phyloP scores from a whole-genome alignment of 768 basidiomycete species.

The Tylopilus balloui region DNA sequence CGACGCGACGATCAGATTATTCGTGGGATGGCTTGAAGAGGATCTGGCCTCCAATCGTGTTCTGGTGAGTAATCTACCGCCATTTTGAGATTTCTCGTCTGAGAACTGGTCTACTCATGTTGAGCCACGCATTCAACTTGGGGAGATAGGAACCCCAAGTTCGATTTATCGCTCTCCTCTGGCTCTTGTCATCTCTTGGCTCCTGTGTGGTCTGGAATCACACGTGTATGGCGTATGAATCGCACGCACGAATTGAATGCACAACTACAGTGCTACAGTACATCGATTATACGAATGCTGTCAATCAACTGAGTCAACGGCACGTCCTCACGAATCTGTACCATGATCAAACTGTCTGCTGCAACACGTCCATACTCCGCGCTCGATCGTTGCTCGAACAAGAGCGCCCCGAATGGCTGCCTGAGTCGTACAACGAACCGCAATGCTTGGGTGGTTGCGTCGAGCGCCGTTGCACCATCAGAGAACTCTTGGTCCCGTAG shows the following conservation, averaged over 20 bases:
- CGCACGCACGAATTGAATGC: no score
- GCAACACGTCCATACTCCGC: no score
- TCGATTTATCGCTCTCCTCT: conserved; percentile 6
- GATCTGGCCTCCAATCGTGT: neutral
- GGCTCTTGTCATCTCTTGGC: neutral
- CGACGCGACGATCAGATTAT: neutral
- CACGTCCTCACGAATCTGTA: no score
- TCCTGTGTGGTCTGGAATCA: neutral
- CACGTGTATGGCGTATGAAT: neutral
- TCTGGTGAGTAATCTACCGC: neutral
- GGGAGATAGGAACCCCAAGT: neutral
- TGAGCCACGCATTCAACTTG: conserved; percentile 9
- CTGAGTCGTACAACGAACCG: no score
- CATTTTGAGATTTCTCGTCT: neutral
- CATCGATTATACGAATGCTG: no score
- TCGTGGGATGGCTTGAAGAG: conserved; percentile 5
- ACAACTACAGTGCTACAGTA: no score
- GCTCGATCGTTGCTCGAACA: no score
- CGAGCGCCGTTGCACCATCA: neutral
- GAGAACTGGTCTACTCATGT: neutral
- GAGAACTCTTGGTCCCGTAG: neutral
- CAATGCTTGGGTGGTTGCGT: neutral
- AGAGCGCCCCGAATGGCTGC: no score
- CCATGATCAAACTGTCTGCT: no score
- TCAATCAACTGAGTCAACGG: no score